Evolutionary conservation across 805 yeast genomes (phyloP), one percentile per base, ranked within the genome.

Genomic region (Ogataea dorogensis): DNA sequence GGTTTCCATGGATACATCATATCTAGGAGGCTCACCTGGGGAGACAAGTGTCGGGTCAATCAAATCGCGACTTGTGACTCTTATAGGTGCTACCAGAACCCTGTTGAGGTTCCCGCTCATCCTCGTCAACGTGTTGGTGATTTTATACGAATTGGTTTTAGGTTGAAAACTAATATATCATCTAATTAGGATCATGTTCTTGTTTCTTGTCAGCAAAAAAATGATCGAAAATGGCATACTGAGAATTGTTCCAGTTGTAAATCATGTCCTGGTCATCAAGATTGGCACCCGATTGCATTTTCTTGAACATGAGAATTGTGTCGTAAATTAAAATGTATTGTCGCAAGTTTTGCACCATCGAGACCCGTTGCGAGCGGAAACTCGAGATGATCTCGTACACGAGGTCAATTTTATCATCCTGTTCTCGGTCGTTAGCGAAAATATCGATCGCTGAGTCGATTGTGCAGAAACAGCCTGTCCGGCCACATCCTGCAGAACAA

Each of bases 401-500:
- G n/a, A 75, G 68, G 44, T 74, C 75, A 8, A 44, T 43, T 15
- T 51, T 30, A 19, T 24, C 22, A 31, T 42, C 38, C 22, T 22
- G 34, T 13, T 40, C 24, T 2, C 40, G 23, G 3, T 42, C 30
- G 12, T 38, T 31, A 17, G 32, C n/a, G 21, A 62, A 45, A 33
- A 67, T 42, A 31, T 80, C 73, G 22, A 77, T 60, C 15, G 71
- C 66, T 0, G 81, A 69, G 52, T 86, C 94, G 15, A 83, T 63
- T 1, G 87, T 76, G 43, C 88, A 77, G 54, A 81, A 82, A 2
- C 96, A 85, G 2, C 98, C 98, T 0, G 98, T 87, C 40, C 98
- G 68, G 13, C 98, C 98, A 54, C 95, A 88, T 0, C 98, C 98
- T 1, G 98, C 98, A 5, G 96, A 86, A 55, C 98, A 91, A 61